Evolutionary conservation across 345 rosid species (phyloP), one percentile per base, ranked within the genome.

Genomic region (Eutrema heterophyllum): DNA sequence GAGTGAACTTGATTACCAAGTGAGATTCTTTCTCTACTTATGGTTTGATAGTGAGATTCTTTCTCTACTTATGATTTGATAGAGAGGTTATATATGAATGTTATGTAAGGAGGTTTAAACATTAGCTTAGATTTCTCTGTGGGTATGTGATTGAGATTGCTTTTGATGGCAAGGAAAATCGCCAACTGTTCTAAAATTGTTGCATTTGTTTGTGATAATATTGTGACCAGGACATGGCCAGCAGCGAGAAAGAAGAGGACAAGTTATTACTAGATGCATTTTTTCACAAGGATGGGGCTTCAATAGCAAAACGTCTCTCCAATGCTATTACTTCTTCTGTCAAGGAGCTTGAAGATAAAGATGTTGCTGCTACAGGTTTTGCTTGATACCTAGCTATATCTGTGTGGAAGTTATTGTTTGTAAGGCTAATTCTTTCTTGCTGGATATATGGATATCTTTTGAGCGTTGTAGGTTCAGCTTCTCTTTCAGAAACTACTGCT

Each of bases 281-380:
- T 0, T 5, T 32, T 55, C 7, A 13, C 52, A 43, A 32, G 44
- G 64, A 68, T 55, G 54, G 56, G 7, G 35, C 55, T 33, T 35
- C 66, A 45, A 18, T 70, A 70, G 36, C 55, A 5, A 69, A 69
- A 12, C 65, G 73, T 57, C 6, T 69, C 66, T 46, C 48, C 9
- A 6, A 70, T 55, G 14, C 9, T 44, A 21, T 45, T 33, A 11
- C 44, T 40, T 3, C 4, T 11, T 40, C 44, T 40, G 7, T 32
- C 43, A 64, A 64, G 12, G 32, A 46, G 45, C 64, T 24, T 69
- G 10, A 33, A 55, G 44, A 43, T 43, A 43, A 68, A 30, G 24
- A 32, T 11, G 53, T 9, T 27, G 71, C 1, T 16, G 7, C 49
- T 9, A 27, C 71, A 66, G 38, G 71, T 67, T 33, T n/a, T 16